Evolutionary conservation across 805 yeast species (phyloP), one percentile per base, ranked within the genome.

Genomic region (Wickerhamomyces queroliae): DNA sequence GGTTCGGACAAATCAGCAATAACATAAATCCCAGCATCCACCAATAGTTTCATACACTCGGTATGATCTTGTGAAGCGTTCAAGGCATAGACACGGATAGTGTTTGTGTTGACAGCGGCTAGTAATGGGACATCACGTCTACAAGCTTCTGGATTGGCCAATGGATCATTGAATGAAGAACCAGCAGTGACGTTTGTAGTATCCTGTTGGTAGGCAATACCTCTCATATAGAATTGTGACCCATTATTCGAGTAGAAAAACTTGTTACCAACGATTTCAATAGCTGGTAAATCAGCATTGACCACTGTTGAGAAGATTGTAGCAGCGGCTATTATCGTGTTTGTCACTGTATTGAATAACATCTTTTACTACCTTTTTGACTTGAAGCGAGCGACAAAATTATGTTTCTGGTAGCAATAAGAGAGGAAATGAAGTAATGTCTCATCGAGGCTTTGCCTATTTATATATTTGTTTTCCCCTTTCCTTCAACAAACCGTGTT

Each of bases 1-100:
- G 91, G 91, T 59, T 80, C 76, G 20, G 89, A 72, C 55, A 84
- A 69, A 66, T 84, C 95, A 33, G 90, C 89, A 67, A 84, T 74
- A 37, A 84, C 80, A 52, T 84, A 84, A 56, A 84, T 84, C 50
- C 88, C 90, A 33, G 89, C 89, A 38, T 80, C 85, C 45, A 70
- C 67, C 50, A 84, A 67, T 49, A 76, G 61, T 24, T 64, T 36
- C 88, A 84, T 79, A 72, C 93, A 84, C 37, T 70, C 72, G 38
- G 74, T 60, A 63, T 84, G 93, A 59, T 83, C 85, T 45, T 66
- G 52, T 30, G 74, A 55, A n/a, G 72, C 66, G 66, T 84, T 76
- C 39, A 84, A 64, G 33, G 91, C 88, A 56, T 84, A 84, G 26
- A 84, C 89, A 67, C 91, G 74, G 49, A 84, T 67, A 41, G 79